Conservation (phyloP, 805 yeast species). For the Candida adriatica region DNA sequence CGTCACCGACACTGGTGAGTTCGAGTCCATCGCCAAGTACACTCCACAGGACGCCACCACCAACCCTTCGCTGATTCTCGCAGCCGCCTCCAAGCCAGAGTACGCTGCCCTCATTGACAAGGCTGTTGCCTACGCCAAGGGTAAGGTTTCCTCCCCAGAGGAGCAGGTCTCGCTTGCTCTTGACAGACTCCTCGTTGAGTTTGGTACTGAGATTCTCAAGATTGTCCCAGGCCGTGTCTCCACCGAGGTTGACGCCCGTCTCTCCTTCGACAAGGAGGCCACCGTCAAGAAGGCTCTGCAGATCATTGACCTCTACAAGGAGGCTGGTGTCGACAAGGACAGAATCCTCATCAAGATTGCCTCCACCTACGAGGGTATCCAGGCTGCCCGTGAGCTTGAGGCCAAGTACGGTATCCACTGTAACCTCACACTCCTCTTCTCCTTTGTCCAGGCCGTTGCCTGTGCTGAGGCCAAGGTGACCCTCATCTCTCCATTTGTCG, state of each 20-base stretch:
- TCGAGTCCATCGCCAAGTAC: slow-evolving; percentile 94
- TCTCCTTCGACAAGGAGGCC: slow-evolving; percentile 91
- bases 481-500: slow-evolving; percentile 96
- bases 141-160: slow-evolving; percentile 38
- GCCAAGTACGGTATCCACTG: slow-evolving; percentile 84
- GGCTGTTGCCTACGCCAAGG: slow-evolving; percentile 82
- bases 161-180: slow-evolving; percentile 77
- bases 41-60: slow-evolving; percentile 99
- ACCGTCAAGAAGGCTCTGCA: slow-evolving; percentile 91
- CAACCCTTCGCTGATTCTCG: slow-evolving; percentile 94
- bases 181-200: slow-evolving; percentile 90
- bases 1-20: slow-evolving; percentile 99
- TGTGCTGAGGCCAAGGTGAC: slow-evolving; percentile 97
- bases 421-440: slow-evolving; percentile 92
- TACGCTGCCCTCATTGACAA: slow-evolving; percentile 85
- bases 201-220: slow-evolving; percentile 86
- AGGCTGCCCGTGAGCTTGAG: slow-evolving; percentile 95
- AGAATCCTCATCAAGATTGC: slow-evolving; percentile 94
- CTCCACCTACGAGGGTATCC: slow-evolving; percentile 99
- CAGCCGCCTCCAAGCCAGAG: slow-evolving; percentile 87
- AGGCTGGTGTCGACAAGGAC: slow-evolving; percentile 79
- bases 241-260: slow-evolving; percentile 98
- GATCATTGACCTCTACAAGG: slow-evolving; percentile 80
- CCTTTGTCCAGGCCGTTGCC: slow-evolving; percentile 96
- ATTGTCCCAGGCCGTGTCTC: slow-evolving; percentile 99